Percentiles rank a stretch among this genome's conserved stretches.
Evolutionary conservation across 495 filamentous ascomycete species (phyloP).

Genomic region (Neurospora terricola): DNA sequence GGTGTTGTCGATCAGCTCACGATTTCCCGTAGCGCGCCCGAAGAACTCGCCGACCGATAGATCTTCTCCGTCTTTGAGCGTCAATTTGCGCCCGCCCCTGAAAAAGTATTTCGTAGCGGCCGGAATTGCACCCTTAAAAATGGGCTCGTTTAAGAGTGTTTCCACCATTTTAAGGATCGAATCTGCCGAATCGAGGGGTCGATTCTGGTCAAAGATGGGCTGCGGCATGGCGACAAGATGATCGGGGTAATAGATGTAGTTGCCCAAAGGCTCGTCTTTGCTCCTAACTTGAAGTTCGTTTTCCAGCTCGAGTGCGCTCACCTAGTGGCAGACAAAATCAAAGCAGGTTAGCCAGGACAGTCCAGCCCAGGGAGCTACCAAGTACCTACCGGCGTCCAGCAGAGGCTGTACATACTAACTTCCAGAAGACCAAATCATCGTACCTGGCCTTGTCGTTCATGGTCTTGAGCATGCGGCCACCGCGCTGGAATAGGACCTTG

Average conservation of each 20-base stretch:
- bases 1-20: conserved; percentile 58
- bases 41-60: conserved; percentile 68
- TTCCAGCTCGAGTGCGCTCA: conserved; percentile 50
- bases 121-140: conserved; percentile 44
- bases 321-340: conserved; percentile 31
- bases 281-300: conserved; percentile 43
- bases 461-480: conserved; percentile 68
- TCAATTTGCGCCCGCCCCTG: conserved; percentile 2
- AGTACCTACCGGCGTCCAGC: background rate
- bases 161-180: conserved; percentile 15
- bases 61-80: conserved; percentile 31
- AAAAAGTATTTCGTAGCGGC: conserved; percentile 28
- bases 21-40: conserved; percentile 40
- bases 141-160: conserved; percentile 48
- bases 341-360: conserved; percentile 1
- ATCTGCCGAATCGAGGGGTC: background rate
- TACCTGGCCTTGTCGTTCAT: conserved; percentile 16
- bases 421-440: conserved; percentile 34
- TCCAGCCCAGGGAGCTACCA: background rate
- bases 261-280: conserved; percentile 43
- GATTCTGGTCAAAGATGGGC: conserved; percentile 9
- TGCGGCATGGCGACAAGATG: conserved; percentile 51
- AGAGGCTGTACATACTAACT: conserved; percentile 28
- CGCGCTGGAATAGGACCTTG: conserved; percentile 67
- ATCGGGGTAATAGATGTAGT: conserved; percentile 91